Evolutionary conservation across 768 basidiomycete genomes (phyloP).

Genomic region (Suillus lakei): DNA sequence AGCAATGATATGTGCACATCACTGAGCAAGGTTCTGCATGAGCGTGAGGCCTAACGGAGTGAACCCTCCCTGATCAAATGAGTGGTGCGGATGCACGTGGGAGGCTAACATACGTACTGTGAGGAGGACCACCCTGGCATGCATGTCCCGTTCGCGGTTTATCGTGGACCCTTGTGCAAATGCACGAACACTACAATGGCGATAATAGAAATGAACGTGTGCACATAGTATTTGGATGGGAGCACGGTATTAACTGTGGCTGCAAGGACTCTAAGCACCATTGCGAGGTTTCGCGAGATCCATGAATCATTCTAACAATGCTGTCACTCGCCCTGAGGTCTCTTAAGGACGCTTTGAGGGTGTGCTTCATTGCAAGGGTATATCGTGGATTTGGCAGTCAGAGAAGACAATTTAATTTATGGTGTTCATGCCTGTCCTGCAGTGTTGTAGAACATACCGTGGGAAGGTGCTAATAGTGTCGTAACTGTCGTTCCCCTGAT

Average conservation of each 20-base stretch:
- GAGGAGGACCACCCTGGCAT: conserved; percentile 70
- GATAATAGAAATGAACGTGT: conserved; percentile 50
- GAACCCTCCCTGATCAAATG: conserved; percentile 65
- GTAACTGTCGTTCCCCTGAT: no score
- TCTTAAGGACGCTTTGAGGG: neutral
- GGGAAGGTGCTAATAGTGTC: no score
- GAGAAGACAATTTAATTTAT: no score
- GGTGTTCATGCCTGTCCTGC: no score
- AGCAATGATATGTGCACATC: conserved; percentile 82
- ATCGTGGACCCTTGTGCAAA: conserved; percentile 74
- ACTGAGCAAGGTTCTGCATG: conserved; percentile 65
- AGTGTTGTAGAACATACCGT: no score
- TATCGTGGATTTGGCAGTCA: no score
- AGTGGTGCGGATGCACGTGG: neutral
- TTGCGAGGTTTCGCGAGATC: conserved; percentile 22
- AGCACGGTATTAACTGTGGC: conserved; percentile 47
- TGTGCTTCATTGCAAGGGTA: neutral
- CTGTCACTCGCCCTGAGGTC: neutral
- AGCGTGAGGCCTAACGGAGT: no score
- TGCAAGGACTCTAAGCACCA: conserved; percentile 59
- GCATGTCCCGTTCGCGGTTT: conserved; percentile 73
- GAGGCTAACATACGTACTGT: conserved; percentile 52
- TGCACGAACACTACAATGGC: conserved; percentile 54
- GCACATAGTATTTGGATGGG: conserved; percentile 62
- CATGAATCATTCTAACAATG: neutral